These are phyloP conservation scores for Colletotrichum phormii DNA, from an alignment of 2,329 filamentous ascomycete species.

Conservation along the genomic window DNA sequence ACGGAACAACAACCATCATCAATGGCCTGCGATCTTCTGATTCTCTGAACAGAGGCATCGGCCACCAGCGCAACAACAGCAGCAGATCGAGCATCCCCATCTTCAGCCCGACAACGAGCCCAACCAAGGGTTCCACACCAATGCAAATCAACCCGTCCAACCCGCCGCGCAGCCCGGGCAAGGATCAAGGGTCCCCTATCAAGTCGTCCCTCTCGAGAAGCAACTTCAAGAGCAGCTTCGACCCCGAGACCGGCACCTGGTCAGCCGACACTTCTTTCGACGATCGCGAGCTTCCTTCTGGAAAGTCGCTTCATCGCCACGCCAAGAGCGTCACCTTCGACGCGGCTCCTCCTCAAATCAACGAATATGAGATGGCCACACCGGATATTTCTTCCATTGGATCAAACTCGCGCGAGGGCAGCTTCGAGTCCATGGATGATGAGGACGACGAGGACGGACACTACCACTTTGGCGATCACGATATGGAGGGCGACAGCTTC, in stretches of 20 bases:
- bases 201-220: conserved; percentile 87
- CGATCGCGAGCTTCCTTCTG: conserved; percentile 70
- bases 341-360: conserved; percentile 90
- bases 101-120: conserved; percentile 61
- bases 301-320: conserved; percentile 80
- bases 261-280: conserved; percentile 72
- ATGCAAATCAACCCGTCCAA: conserved; percentile 38
- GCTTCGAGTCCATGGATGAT: conserved; percentile 87
- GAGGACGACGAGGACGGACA: conserved; percentile 66
- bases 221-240: conserved; percentile 75
- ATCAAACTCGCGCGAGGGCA: conserved; percentile 90
- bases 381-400: conserved; percentile 94
- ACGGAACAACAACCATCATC: conserved; percentile 61
- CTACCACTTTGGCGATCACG: conserved; percentile 65
- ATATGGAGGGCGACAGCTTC: conserved; percentile 86
- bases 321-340: conserved; percentile 98
- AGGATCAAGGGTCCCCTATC: conserved; percentile 80
- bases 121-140: conserved; percentile 37
- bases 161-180: conserved; percentile 68
- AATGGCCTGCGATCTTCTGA: conserved; percentile 65
- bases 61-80: conserved; percentile 64
- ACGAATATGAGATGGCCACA: conserved; percentile 98
- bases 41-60: conserved; percentile 51
- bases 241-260: conserved; percentile 76
- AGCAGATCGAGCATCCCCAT: conserved; percentile 69